Percentiles rank a stretch among this genome's conserved stretches.
phyloP scores from a whole-genome alignment of 371 early-diverging fungal species.

The Mortierella sp. region DNA sequence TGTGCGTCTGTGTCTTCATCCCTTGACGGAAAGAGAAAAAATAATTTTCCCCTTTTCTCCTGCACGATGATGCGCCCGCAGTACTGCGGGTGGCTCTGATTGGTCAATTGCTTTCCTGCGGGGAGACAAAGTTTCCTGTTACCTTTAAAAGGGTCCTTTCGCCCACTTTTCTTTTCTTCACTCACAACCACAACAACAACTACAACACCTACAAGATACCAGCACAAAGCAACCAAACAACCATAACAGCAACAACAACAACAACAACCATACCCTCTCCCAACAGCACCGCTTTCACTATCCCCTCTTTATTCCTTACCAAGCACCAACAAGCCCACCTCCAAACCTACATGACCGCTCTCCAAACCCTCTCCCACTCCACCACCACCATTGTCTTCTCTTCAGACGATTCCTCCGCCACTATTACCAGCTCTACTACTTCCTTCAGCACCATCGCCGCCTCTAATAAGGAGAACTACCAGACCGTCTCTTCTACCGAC shows the following conservation, averaged over 20 bases:
- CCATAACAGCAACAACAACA: background rate
- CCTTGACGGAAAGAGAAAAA: background rate
- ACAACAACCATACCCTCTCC: background rate
- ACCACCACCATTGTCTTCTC: background rate
- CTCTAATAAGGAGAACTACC: slow-evolving; percentile 16
- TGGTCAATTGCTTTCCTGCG: slow-evolving; percentile 7
- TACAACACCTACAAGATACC: background rate
- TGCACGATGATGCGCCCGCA: slow-evolving; percentile 13
- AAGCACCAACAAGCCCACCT: slow-evolving; percentile 29
- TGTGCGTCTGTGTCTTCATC: background rate
- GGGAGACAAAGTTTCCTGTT: background rate
- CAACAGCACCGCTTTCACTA: slow-evolving; percentile 21
- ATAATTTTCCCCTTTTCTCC: background rate
- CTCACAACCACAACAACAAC: background rate
- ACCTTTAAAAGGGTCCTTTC: background rate
- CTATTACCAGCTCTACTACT: background rate
- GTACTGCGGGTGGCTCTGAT: background rate
- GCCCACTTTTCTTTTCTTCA: background rate
- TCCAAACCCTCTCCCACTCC: slow-evolving; percentile 18
- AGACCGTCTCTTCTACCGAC: slow-evolving; percentile 11
- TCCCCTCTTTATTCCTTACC: slow-evolving; percentile 11
- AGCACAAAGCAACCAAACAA: background rate
- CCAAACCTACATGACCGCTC: slow-evolving; percentile 35
- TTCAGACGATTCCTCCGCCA: slow-evolving; percentile 1
- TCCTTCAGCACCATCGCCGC: background rate